Conservation (phyloP, 129 eudicot species). For the Centrapalus pauciflorus region DNA sequence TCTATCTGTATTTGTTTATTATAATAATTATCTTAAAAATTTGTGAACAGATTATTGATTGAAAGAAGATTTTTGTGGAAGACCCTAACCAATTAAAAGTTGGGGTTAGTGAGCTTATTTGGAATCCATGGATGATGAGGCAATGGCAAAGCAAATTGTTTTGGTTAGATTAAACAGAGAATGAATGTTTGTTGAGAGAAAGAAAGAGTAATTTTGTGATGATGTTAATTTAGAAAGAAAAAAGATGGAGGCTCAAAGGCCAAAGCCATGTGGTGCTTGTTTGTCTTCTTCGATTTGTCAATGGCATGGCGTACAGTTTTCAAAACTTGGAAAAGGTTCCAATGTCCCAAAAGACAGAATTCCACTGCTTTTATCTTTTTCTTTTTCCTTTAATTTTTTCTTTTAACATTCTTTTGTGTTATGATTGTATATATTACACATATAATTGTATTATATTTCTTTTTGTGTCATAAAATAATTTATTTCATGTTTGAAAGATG, state of each 20-base stretch:
- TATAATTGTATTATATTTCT: not conserved
- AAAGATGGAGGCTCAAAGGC: not conserved
- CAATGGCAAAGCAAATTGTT: constrained; percentile 1
- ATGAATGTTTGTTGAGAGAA: constrained; percentile 36
- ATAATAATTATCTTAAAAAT: too few relatives aligned
- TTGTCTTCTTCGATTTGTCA: constrained; percentile 39
- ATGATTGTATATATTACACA: not conserved
- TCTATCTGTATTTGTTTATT: too few relatives aligned
- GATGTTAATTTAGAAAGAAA: not conserved
- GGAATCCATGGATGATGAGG: constrained; percentile 31
- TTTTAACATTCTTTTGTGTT: not conserved
- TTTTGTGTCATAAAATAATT: too few relatives aligned
- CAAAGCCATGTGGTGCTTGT: constrained; percentile 48
- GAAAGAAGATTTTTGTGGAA: constrained; percentile 14
- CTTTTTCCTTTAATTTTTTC: not conserved
- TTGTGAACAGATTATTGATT: constrained; percentile 58
- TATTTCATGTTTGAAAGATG: too few relatives aligned
- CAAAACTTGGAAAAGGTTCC: constrained; percentile 13
- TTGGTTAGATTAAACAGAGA: constrained; percentile 12
- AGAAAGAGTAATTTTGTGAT: constrained; percentile 18
- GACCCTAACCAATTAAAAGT: constrained; percentile 29
- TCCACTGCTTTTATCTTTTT: not conserved
- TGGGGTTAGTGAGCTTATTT: constrained; percentile 42
- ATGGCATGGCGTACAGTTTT: constrained; percentile 20
- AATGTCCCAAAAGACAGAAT: not conserved